Evolutionary conservation across 2,329 filamentous ascomycete genomes (phyloP).

Genomic region (Pezicula rhizophila): DNA sequence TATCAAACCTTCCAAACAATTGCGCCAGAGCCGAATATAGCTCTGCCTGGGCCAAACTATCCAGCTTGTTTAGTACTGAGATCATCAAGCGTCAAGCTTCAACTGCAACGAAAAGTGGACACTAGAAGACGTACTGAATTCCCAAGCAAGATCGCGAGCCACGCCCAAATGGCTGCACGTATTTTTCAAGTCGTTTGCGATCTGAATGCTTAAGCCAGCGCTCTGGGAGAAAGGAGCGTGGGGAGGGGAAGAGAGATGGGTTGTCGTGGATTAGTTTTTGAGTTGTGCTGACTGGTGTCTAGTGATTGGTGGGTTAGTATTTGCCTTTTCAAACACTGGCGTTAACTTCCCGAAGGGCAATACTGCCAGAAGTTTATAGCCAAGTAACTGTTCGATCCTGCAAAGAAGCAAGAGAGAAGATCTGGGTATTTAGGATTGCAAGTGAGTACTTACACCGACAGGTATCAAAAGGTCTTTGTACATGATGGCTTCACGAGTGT

Average conservation of each 20-base stretch:
- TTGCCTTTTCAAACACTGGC: no score
- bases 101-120: not conserved
- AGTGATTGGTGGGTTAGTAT: not conserved
- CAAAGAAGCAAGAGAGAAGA: no score
- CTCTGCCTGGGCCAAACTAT: conserved; percentile 13
- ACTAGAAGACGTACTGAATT: conserved; percentile 6
- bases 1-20: conserved; percentile 8
- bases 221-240: conserved; percentile 11
- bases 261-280: conserved; percentile 13
- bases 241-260: conserved; percentile 9
- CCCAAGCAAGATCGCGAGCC: conserved; percentile 9
- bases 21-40: conserved; percentile 11
- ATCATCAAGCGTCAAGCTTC: not conserved
- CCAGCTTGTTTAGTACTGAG: not conserved
- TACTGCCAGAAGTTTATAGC: no score
- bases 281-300: conserved; percentile 15
- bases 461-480: conserved; percentile 8
- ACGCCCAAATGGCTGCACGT: conserved; percentile 8
- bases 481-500: conserved; percentile 7
- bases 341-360: no score
- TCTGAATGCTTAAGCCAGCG: conserved; percentile 9
- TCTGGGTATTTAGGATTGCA: no score
- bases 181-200: conserved; percentile 10
- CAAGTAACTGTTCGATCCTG: no score
- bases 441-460: conserved; percentile 2